Base-by-base conservation (phyloP, 805 yeast genomes). In the Zygosaccharomyces bailii region DNA sequence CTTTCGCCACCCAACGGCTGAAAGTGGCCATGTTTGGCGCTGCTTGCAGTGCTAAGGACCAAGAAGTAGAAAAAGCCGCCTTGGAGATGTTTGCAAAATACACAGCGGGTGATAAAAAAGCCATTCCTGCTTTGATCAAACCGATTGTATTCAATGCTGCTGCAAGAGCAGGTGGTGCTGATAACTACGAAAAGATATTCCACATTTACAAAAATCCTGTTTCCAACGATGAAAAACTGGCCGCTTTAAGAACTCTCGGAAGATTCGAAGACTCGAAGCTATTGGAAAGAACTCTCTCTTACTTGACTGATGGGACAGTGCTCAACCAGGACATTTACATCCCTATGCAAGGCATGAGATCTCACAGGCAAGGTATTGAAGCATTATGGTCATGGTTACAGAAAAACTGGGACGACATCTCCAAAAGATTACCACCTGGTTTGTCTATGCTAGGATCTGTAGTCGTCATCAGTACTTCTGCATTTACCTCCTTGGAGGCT, bases 381-480 rank as follows among this genome's bases (percentile, higher is more conserved):
- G 75, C 79, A 9, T 67, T 83, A 52, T 90, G 90, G 87, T 44
- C 58, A 13, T 91, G 96, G 96, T 59, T 80, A 54, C 73, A 75
- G 56, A 57, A 48, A 10, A 82, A 90, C 66, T 91, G 95, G 91
- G 88, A 79, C 45, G 74, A 70, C 35, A 60, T 91, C 48, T 67
- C 68, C 55, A 74, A 78, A 62, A 70, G 75, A 57, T 75, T 88
- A 61, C 96, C 97, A 41, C 87, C 95, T 11, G 84, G 87, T 9
- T 74, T 84, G 51, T 74, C 88, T 18, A 79, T 89, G 86, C 72
- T 91, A 56, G 84, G 91, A 16, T 72, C 82, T 14, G 81, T 93
- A 46, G 84, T 91, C 31, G 71, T 74, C 24, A 51, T 84, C 27
- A 68, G 82, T 38, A 75, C 86, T 31, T 67, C 80, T 18, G 79